phyloP scores from a whole-genome alignment of 345 rosid species.

The Citrus hindsii region DNA sequence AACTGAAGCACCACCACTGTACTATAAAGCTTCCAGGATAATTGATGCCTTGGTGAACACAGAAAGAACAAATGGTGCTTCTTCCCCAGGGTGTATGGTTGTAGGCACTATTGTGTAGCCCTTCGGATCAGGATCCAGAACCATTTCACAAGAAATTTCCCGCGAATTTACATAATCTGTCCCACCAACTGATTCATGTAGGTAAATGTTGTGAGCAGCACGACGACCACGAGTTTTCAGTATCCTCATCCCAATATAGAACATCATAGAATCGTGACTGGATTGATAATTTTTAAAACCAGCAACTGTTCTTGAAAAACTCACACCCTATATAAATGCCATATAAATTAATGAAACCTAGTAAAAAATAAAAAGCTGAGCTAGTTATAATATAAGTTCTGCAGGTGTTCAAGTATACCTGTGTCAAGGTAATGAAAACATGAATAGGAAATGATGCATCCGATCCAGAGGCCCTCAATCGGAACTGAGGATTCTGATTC shows the following conservation, averaged over 20 bases:
- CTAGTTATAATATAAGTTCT: neutral
- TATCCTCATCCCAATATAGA: slow-evolving; percentile 97
- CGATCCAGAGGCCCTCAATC: slow-evolving; percentile 81
- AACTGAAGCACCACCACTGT: slow-evolving; percentile 15
- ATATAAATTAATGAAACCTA: neutral
- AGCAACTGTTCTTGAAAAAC: slow-evolving; percentile 93
- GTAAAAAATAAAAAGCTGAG: no score
- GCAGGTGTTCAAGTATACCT: slow-evolving; percentile 40
- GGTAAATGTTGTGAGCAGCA: slow-evolving; percentile 90
- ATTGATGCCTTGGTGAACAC: slow-evolving; percentile 91
- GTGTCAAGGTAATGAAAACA: slow-evolving; percentile 94
- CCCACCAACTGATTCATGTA: slow-evolving; percentile 99
- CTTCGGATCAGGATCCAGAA: slow-evolving; percentile 98
- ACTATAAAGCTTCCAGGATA: slow-evolving; percentile 75
- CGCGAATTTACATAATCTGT: slow-evolving; percentile 99
- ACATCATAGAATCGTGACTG: slow-evolving; percentile 89
- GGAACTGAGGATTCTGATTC: slow-evolving; percentile 99
- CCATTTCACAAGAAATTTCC: slow-evolving; percentile 99
- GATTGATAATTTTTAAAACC: slow-evolving; percentile 95
- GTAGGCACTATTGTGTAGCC: slow-evolving; percentile 99
- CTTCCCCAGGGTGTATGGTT: slow-evolving; percentile 98
- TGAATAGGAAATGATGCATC: slow-evolving; percentile 91
- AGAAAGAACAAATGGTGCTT: slow-evolving; percentile 97
- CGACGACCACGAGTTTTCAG: slow-evolving; percentile 97
- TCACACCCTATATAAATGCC: slow-evolving; percentile 67